phyloP scores from a whole-genome alignment of 2,329 filamentous ascomycete species.

The Colletotrichum karsti region DNA sequence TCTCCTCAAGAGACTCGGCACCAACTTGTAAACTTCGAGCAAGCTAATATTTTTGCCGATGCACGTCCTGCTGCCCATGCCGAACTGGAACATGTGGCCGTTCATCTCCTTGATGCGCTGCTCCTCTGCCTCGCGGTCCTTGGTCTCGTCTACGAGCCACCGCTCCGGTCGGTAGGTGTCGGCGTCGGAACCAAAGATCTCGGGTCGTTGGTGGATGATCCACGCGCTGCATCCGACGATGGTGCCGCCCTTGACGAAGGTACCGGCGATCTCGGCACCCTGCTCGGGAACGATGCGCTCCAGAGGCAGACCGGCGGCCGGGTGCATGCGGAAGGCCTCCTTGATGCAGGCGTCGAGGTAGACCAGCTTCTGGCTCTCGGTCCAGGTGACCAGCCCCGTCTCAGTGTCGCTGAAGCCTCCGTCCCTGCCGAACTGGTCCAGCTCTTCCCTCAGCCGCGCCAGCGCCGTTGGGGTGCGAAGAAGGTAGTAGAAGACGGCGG shows the following conservation, averaged over 20 bases:
- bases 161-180: conserved; percentile 75
- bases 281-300: conserved; percentile 76
- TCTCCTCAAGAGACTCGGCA: conserved; percentile 67
- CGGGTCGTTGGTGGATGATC: conserved; percentile 74
- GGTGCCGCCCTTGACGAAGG: conserved; percentile 72
- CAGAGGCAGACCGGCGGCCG: conserved; percentile 75
- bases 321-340: conserved; percentile 80
- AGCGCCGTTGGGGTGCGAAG: conserved; percentile 69
- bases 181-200: conserved; percentile 74
- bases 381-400: conserved; percentile 73
- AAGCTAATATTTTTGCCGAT: conserved; percentile 74
- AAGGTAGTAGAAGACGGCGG: conserved; percentile 78
- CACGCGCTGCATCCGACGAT: conserved; percentile 80
- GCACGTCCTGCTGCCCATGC: conserved; percentile 75
- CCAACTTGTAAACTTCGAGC: conserved; percentile 71
- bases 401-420: conserved; percentile 60
- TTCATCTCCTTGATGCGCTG: conserved; percentile 72
- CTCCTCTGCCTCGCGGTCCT: conserved; percentile 50
- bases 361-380: conserved; percentile 73
- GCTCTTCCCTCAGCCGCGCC: conserved; percentile 64
- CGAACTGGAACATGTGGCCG: conserved; percentile 77
- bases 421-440: conserved; percentile 65
- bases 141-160: conserved; percentile 60
- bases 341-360: conserved; percentile 84
- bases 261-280: conserved; percentile 70